Percentiles rank a stretch among this genome's conserved stretches.
phyloP scores from a whole-genome alignment of 257 asterid species.

The Thymus quinquecostatus region DNA sequence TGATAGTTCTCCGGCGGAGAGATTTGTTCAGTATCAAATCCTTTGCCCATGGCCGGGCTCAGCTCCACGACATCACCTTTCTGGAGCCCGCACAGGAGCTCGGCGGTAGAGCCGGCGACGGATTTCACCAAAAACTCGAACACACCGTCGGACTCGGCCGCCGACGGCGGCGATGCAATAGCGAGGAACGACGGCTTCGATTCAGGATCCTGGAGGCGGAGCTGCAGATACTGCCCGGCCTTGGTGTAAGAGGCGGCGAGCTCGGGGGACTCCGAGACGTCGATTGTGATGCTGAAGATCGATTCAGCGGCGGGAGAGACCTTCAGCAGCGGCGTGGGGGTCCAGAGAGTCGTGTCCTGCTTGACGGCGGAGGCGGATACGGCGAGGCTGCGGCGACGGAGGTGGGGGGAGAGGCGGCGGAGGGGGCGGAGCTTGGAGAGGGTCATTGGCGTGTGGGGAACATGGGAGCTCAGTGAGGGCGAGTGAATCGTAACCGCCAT shows the following conservation, averaged over 20 bases:
- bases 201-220: conserved; percentile 61
- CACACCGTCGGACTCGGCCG: conserved; percentile 62
- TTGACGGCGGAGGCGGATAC: conserved; percentile 69
- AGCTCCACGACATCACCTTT: conserved; percentile 87
- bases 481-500: conserved; percentile 52
- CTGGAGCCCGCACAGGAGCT: conserved; percentile 70
- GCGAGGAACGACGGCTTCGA: conserved; percentile 80
- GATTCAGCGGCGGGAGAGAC: conserved; percentile 86
- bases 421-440: conserved; percentile 51
- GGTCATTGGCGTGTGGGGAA: conserved; percentile 59
- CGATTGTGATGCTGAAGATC: conserved; percentile 71
- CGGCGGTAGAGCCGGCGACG: conserved; percentile 81
- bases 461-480: conserved; percentile 58
- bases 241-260: conserved; percentile 73
- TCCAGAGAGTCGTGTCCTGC: conserved; percentile 73
- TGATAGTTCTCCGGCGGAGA: conserved; percentile 68
- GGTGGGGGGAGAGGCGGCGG: conserved; percentile 47
- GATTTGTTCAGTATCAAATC: conserved; percentile 67
- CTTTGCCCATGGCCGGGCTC: conserved; percentile 83
- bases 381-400: conserved; percentile 51
- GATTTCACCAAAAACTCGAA: conserved; percentile 85
- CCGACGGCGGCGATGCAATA: conserved; percentile 85
- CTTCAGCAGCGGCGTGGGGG: conserved; percentile 66
- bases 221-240: conserved; percentile 94
- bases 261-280: conserved; percentile 84